Base-by-base conservation (phyloP, 164 flowering plant species). In the Saururus chinensis region DNA sequence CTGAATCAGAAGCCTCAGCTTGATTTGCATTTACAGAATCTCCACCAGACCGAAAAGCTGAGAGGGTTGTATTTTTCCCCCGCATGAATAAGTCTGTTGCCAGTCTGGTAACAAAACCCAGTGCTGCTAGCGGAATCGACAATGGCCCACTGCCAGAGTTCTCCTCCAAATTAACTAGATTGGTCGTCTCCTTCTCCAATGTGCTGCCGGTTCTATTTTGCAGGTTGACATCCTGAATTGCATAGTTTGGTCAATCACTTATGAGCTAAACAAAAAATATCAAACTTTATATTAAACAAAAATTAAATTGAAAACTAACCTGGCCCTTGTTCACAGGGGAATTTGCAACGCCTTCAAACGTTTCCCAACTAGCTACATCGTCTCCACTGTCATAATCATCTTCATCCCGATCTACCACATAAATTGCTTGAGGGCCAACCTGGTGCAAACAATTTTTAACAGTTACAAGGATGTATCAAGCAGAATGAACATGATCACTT, bases 361-460 rank as follows among this genome's bases (percentile, higher is more conserved):
- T 91, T 78, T 95, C 98, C 99, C 98, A 91, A 74, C 99, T 89
- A 70, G 86, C 98, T 42, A 84, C 93, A 73, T 80, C 92, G 77
- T 88, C 75, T 53, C 81, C 89, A 76, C 92, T 88, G 53, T 85
- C 97, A 74, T 60, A 80, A 56, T 87, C 97, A 61, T 90, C 95
- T 65, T 84, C 96, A 73, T 91, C 96, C 40, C 96, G 90, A 41
- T 88, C 98, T 73, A 95, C 96, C 64, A 95, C 98, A 80, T 85
- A 95, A 58, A 95, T 72, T 66, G 98, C 97, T 77, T 91, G 99
- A 75, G 99, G 99, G 25, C 99, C 99, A 74, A 95, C 99, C 99
- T 95, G 69, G 56, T 19, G 66, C 62, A 52, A 77, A 68, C 54
- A 59, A 17, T 55, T 51, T 57, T 21, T 21, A 45, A 54, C 55